Percentiles rank a stretch among this genome's conserved stretches.
Evolutionary conservation across 2,329 filamentous ascomycete species (phyloP).

Genomic region (Verticillium isaacii): DNA sequence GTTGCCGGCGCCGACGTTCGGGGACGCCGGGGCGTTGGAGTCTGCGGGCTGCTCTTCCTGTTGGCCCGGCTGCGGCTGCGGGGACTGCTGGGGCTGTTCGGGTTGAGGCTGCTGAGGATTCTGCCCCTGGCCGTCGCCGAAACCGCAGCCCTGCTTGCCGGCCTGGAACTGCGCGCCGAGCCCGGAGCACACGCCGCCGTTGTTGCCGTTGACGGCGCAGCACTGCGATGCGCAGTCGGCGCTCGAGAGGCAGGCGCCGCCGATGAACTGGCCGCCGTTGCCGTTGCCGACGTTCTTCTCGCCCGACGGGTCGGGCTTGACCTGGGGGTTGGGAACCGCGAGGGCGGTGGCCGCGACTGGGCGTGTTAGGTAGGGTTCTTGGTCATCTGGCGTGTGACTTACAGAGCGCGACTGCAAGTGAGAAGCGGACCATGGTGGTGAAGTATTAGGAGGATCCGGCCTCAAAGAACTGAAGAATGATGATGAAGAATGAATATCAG

Average conservation of each 20-base stretch:
- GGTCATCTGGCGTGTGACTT: constrained; percentile 8
- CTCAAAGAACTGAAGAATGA: neutral
- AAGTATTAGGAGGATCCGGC: neutral
- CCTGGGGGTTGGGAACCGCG: constrained; percentile 3
- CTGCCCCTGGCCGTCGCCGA: constrained; percentile 8
- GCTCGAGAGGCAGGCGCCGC: constrained; percentile 20
- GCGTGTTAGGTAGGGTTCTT: neutral
- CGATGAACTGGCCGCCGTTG: constrained; percentile 22
- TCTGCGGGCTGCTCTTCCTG: neutral
- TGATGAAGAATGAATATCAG: neutral
- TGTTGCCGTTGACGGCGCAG: constrained; percentile 18
- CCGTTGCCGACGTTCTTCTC: constrained; percentile 22
- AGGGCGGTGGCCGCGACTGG: constrained; percentile 13
- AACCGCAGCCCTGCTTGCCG: constrained; percentile 22
- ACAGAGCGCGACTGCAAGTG: constrained; percentile 6
- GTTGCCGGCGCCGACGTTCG: constrained; percentile 24
- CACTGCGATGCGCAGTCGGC: constrained; percentile 20
- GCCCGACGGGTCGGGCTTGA: constrained; percentile 19
- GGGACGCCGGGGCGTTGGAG: constrained; percentile 5
- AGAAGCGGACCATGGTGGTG: constrained; percentile 10
- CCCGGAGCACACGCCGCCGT: constrained; percentile 22
- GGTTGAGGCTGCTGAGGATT: neutral
- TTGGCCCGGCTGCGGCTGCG: neutral
- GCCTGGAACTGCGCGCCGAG: constrained; percentile 17
- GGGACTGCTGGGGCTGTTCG: neutral